Conservation (phyloP, 2,329 filamentous ascomycete species). For the Penicillium glabrum region DNA sequence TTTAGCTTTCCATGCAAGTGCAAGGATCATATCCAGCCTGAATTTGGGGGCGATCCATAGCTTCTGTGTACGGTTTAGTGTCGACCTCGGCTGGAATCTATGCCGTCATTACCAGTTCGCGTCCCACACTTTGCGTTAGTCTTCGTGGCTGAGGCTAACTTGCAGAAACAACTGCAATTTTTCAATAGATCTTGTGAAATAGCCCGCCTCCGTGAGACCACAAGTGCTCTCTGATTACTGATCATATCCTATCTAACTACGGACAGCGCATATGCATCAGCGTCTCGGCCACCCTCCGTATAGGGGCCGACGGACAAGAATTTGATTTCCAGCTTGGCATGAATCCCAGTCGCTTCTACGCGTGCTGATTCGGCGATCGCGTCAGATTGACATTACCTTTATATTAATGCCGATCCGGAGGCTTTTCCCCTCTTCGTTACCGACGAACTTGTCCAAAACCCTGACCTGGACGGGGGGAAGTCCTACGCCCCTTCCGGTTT, state of each 20-base stretch:
- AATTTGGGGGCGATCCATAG: neutral
- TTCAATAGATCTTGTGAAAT: neutral
- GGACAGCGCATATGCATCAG: slow-evolving; percentile 9
- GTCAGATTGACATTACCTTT: slow-evolving; percentile 23
- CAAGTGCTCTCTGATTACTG: neutral
- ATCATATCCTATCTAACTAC: neutral
- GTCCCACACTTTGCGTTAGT: slow-evolving; percentile 30
- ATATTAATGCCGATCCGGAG: slow-evolving; percentile 27
- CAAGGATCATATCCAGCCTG: slow-evolving; percentile 5
- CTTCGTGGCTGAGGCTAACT: slow-evolving; percentile 6
- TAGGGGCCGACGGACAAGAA: neutral
- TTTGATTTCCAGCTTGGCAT: slow-evolving; percentile 21
- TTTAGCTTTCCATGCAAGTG: slow-evolving; percentile 5
- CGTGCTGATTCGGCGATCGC: slow-evolving; percentile 30
- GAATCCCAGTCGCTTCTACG: slow-evolving; percentile 22
- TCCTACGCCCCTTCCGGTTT: neutral
- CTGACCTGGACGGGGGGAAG: neutral
- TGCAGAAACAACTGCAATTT: neutral
- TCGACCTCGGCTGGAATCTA: slow-evolving; percentile 20
- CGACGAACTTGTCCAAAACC: slow-evolving; percentile 1
- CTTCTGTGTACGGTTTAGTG: slow-evolving; percentile 8
- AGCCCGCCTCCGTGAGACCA: neutral
- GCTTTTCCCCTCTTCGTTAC: slow-evolving; percentile 9
- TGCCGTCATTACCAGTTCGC: slow-evolving; percentile 34
- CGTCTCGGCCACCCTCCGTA: slow-evolving; percentile 17